These are phyloP conservation scores for Ganoderma multipileum DNA, from an alignment of 1,284 basidiomycete genomes.

Conservation along the genomic window DNA sequence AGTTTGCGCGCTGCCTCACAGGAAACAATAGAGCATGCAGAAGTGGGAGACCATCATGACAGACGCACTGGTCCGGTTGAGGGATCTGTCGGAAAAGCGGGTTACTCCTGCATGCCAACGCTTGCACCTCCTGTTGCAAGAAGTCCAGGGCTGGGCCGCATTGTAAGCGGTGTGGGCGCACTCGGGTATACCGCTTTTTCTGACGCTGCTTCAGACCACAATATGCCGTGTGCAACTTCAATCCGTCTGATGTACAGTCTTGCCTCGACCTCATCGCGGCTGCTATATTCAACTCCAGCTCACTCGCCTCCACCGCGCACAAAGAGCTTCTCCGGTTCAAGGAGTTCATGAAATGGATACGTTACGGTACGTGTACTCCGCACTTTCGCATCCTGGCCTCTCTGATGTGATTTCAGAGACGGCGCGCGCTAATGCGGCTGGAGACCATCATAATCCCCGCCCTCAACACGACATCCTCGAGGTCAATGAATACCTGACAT, in stretches of 20 bases:
- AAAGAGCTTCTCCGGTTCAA: slow-evolving; percentile 73
- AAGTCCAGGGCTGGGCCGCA: slow-evolving; percentile 76
- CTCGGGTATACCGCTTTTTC: not conserved
- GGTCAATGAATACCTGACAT: slow-evolving; percentile 80
- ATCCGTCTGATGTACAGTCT: slow-evolving; percentile 52
- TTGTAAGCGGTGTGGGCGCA: slow-evolving; percentile 44
- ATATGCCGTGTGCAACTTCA: slow-evolving; percentile 57
- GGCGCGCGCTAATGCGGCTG: slow-evolving; percentile 36
- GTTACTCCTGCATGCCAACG: slow-evolving; percentile 78
- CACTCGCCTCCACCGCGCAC: slow-evolving; percentile 70
- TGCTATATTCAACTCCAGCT: slow-evolving; percentile 67
- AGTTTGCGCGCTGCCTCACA: slow-evolving; percentile 8
- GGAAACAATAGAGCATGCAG: slow-evolving; percentile 61
- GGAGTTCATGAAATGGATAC: slow-evolving; percentile 81
- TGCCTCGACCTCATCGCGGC: slow-evolving; percentile 60
- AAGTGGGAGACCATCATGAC: slow-evolving; percentile 81
- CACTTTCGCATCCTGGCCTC: not conserved
- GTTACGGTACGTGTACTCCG: slow-evolving; percentile 59
- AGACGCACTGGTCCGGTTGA: slow-evolving; percentile 72
- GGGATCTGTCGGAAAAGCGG: slow-evolving; percentile 74
- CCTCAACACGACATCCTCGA: slow-evolving; percentile 78
- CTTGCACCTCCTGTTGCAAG: slow-evolving; percentile 74
- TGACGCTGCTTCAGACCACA: slow-evolving; percentile 36
- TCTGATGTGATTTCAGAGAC: slow-evolving; percentile 36
- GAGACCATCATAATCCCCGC: slow-evolving; percentile 51